Evolutionary conservation across 2,329 filamentous ascomycete species (phyloP).

Genomic region (Tolypocladium pustulatum): DNA sequence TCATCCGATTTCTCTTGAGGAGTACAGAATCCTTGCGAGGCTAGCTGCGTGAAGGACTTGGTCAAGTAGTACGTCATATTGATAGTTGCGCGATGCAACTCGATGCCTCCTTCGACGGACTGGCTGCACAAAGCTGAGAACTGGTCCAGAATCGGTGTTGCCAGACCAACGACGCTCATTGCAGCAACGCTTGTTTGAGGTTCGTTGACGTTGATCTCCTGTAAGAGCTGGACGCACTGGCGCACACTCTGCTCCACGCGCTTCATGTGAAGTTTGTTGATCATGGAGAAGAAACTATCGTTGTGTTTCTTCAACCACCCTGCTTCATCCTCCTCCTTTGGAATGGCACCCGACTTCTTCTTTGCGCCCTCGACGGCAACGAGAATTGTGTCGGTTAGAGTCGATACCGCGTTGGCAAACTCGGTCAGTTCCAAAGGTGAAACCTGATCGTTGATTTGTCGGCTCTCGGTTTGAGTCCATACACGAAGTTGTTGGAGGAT

Average conservation of each 20-base stretch:
- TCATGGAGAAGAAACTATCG: slow-evolving; percentile 38
- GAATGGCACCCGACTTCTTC: slow-evolving; percentile 35
- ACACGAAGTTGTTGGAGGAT: slow-evolving; percentile 53
- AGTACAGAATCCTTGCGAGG: slow-evolving; percentile 81
- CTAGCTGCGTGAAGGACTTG: slow-evolving; percentile 68
- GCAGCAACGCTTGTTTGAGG: slow-evolving; percentile 15
- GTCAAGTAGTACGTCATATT: slow-evolving; percentile 67
- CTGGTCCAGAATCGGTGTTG: slow-evolving; percentile 61
- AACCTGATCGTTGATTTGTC: slow-evolving; percentile 4
- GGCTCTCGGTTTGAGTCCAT: slow-evolving; percentile 41
- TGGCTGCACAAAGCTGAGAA: slow-evolving; percentile 55
- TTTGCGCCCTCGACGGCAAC: slow-evolving; percentile 68
- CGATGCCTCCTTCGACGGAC: slow-evolving; percentile 45
- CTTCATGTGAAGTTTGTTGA: slow-evolving; percentile 48
- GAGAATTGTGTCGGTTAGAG: slow-evolving; percentile 63
- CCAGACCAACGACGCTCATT: slow-evolving; percentile 20
- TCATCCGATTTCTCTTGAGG: slow-evolving; percentile 72
- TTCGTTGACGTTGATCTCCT: slow-evolving; percentile 18
- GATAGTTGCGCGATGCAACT: slow-evolving; percentile 59
- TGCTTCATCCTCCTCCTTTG: slow-evolving; percentile 21
- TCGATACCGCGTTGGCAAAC: slow-evolving; percentile 50
- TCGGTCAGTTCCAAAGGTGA: slow-evolving; percentile 19
- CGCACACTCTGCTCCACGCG: slow-evolving; percentile 38
- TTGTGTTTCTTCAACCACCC: slow-evolving; percentile 31
- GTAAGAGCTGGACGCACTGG: slow-evolving; percentile 25